Evolutionary conservation across 1,139 yeast genomes (phyloP), one percentile per base, ranked within the genome.

Genomic region (Hemisphaericaspora subhashii): DNA sequence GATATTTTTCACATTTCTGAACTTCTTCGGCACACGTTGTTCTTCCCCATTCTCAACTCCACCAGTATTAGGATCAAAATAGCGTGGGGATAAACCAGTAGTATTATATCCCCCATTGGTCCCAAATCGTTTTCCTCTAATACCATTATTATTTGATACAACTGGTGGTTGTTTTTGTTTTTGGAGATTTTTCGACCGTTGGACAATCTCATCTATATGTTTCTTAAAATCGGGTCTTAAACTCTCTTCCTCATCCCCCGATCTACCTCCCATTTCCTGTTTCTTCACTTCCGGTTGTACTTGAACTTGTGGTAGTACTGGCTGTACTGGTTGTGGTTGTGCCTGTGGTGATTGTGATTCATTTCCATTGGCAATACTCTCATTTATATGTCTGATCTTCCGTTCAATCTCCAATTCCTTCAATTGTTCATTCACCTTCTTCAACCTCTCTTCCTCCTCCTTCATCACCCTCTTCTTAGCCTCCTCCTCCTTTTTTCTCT

Each of bases 151-250:
- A 18, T n/a, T 29, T n/a, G 36, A 27, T 20, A 25, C 15, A 5
- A 26, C 12, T 24, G 17, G 22, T 31, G 36, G 17, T 31, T 25
- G 21, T 32, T 31, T 33, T 39, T 38, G 35, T 38, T 44, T 27
- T 38, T n/a, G n/a, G n/a, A n/a, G n/a, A n/a, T n/a, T 31, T 31
- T 35, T 30, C 3, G 34, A 24, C 11, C 36, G 25, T 32, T 44
- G 45, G 9, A 56, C 62, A 34, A 65, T 50, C 37, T 64, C 68
- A 37, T 51, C 56, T 38, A 64, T 55, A 37, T 61, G 62, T 45
- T 63, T 58, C 39, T 61, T 64, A 50, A 65, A 65, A 41, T 65
- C 56, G 3, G 69, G 69, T 33, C 69, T 50, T 18, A 57, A 61
- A 10, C 38, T 40, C 9, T 42, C 39, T 15, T 31, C 35, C 6